Conservation (phyloP, 2,329 filamentous ascomycete genomes). For the Pyrenophora tritici-repentis region DNA sequence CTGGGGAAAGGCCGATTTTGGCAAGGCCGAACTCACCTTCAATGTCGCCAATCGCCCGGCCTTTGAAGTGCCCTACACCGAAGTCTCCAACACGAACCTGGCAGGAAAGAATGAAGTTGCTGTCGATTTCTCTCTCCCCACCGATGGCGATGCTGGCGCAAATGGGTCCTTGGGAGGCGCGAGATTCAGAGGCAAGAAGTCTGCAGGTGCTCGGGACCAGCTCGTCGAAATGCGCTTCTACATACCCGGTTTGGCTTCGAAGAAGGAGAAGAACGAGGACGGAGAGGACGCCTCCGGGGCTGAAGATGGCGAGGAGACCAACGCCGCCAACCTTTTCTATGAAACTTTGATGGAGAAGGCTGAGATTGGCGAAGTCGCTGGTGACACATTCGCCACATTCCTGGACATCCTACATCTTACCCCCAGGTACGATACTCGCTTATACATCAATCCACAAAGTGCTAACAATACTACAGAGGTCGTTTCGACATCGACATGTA, state of each 20-base stretch:
- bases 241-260: slow-evolving; percentile 83
- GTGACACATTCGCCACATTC: slow-evolving; percentile 97
- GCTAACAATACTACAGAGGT: slow-evolving; percentile 66
- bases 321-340: slow-evolving; percentile 96
- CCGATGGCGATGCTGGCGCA: slow-evolving; percentile 72
- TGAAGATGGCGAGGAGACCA: slow-evolving; percentile 76
- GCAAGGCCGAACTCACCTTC: slow-evolving; percentile 92
- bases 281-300: slow-evolving; percentile 66
- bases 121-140: slow-evolving; percentile 84
- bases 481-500: slow-evolving; percentile 99
- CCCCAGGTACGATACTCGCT: slow-evolving; percentile 66
- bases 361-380: slow-evolving; percentile 98
- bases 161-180: slow-evolving; percentile 77
- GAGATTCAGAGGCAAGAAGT: slow-evolving; percentile 80
- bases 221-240: slow-evolving; percentile 99
- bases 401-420: slow-evolving; percentile 96
- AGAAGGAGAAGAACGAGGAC: slow-evolving; percentile 71
- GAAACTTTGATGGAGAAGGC: slow-evolving; percentile 98
- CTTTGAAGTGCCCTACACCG: slow-evolving; percentile 95
- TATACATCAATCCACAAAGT: slow-evolving; percentile 5
- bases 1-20: slow-evolving; percentile 98
- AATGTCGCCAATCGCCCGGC: slow-evolving; percentile 96
- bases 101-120: slow-evolving; percentile 98
- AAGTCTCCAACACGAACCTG: slow-evolving; percentile 96
- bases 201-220: slow-evolving; percentile 86